Evolutionary conservation across 495 filamentous ascomycete species (phyloP).

Genomic region (Talaromyces ruber): DNA sequence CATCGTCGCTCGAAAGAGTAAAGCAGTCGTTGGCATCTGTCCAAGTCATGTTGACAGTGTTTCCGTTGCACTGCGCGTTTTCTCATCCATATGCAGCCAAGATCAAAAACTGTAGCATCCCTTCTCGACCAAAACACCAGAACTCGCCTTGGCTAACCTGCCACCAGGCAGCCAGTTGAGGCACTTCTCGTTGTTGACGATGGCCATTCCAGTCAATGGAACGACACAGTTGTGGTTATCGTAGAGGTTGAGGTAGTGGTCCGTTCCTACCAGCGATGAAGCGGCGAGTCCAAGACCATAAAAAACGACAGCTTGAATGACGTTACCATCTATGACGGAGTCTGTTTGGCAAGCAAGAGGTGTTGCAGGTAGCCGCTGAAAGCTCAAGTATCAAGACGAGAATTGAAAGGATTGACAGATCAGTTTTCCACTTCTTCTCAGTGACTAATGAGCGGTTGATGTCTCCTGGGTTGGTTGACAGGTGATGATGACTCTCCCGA

Average conservation of each 20-base stretch:
- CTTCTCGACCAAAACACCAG: neutral
- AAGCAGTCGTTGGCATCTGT: neutral
- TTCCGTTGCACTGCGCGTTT: neutral
- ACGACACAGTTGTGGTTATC: neutral
- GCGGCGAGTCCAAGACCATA: neutral
- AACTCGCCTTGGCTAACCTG: neutral
- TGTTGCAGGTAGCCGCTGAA: neutral
- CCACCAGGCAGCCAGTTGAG: neutral
- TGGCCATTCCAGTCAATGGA: neutral
- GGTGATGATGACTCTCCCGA: neutral
- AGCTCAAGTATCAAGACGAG: neutral
- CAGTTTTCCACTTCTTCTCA: too few relatives aligned
- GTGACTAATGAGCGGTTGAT: too few relatives aligned
- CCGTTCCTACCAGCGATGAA: neutral
- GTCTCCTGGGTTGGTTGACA: too few relatives aligned
- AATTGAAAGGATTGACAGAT: neutral
- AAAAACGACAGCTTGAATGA: neutral
- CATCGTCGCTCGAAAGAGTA: neutral
- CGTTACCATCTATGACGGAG: neutral
- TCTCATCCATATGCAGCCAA: neutral
- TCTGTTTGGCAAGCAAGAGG: neutral
- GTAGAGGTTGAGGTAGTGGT: neutral
- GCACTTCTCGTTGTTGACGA: neutral
- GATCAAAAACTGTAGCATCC: neutral
- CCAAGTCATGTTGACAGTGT: neutral